These are phyloP conservation scores for Malus orientalis DNA, from an alignment of 306 rosid species.

Conservation along the genomic window DNA sequence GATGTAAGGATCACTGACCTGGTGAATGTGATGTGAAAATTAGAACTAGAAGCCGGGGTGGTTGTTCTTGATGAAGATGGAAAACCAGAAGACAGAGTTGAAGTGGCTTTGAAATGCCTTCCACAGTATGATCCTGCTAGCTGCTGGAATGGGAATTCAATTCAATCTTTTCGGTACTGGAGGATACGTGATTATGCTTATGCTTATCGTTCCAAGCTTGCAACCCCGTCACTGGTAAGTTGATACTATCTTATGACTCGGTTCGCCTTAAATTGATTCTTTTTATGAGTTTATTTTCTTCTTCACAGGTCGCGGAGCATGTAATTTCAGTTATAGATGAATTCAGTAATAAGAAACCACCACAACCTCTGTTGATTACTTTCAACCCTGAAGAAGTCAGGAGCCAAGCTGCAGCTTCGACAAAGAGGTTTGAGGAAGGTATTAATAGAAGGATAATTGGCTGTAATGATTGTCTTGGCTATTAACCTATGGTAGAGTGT, in stretches of 20 bases:
- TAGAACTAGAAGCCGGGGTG: slow-evolving; percentile 64
- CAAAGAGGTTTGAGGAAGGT: slow-evolving; percentile 86
- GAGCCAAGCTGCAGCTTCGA: slow-evolving; percentile 84
- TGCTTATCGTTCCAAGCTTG: slow-evolving; percentile 66
- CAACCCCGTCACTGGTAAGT: slow-evolving; percentile 70
- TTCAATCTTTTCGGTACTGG: slow-evolving; percentile 64
- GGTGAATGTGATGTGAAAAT: slow-evolving; percentile 20
- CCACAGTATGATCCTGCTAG: slow-evolving; percentile 60
- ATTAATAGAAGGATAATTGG: background rate
- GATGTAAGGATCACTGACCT: background rate
- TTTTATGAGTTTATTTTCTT: background rate
- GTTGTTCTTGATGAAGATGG: slow-evolving; percentile 58
- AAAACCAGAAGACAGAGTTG: slow-evolving; percentile 65
- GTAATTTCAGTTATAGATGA: slow-evolving; percentile 62
- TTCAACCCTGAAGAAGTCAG: slow-evolving; percentile 69
- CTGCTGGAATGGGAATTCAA: slow-evolving; percentile 26
- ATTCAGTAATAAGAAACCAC: slow-evolving; percentile 41
- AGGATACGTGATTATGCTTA: slow-evolving; percentile 89
- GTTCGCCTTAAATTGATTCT: slow-evolving; percentile 10
- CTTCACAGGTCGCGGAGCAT: slow-evolving; percentile 59
- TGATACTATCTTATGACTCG: slow-evolving; percentile 1
- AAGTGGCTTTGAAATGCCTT: slow-evolving; percentile 69
- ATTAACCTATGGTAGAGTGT: background rate
- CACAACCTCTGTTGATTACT: slow-evolving; percentile 62
- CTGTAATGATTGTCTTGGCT: slow-evolving; percentile 2